Evolutionary conservation across 805 yeast genomes (phyloP).

Genomic region (Zygosaccharomyces gambellarensis): DNA sequence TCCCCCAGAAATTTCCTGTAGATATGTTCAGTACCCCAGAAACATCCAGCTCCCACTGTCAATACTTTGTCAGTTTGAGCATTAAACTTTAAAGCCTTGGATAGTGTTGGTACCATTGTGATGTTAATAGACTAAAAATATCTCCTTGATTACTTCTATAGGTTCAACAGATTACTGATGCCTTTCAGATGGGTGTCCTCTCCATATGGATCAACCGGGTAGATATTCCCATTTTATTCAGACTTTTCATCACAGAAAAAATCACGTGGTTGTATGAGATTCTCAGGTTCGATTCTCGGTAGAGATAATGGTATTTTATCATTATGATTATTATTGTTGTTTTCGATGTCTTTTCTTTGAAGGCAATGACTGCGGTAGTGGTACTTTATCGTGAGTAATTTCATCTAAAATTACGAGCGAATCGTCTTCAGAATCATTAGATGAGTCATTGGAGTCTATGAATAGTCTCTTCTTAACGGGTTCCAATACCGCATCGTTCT

Average conservation of each 20-base stretch:
- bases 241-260: not conserved
- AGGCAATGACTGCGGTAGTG: not conserved
- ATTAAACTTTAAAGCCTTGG: conserved; percentile 38
- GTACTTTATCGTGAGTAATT: not conserved
- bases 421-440: conserved; percentile 8
- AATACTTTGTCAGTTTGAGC: conserved; percentile 48
- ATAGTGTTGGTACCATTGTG: conserved; percentile 27
- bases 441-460: conserved; percentile 17
- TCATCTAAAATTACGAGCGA: conserved; percentile 24
- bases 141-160: not conserved
- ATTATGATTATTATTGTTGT: not conserved
- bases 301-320: too few species aligned
- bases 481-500: not conserved
- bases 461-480: conserved; percentile 21
- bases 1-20: conserved; percentile 63
- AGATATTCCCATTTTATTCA: not conserved
- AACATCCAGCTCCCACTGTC: conserved; percentile 67
- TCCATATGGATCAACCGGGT: not conserved
- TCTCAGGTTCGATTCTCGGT: not conserved
- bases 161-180: not conserved
- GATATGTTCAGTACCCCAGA: conserved; percentile 88
- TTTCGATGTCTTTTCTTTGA: not conserved
- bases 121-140: not conserved
- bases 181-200: not conserved
- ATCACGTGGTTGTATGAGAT: not conserved